Evolutionary conservation across 2,329 filamentous ascomycete species (phyloP), one percentile per base, ranked within the genome.

Genomic region (Catunica adiposa): DNA sequence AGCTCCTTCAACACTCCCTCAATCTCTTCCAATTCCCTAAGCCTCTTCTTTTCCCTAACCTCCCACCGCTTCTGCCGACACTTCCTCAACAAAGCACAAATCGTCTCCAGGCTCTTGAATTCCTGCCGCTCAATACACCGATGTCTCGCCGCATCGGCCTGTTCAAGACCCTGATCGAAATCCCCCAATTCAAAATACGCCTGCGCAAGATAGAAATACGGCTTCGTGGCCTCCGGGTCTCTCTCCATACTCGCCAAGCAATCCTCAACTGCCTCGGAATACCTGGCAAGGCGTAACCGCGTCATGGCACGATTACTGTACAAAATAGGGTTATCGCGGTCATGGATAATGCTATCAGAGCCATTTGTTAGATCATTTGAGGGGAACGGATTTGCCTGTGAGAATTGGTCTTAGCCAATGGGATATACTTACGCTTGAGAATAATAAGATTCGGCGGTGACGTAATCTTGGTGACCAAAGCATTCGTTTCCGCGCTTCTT

Each of bases 221-320:
- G 88, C 69, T 97, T 97, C 71, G 94, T 83, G 62, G 78, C 81
- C 48, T 68, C 70, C 20, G 76, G 72, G 26, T 79, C 72, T 4
- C 94, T 74, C 58, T 80, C 75, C 52, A 96, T 82, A 60, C 85
- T 88, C 53, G 79, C 73, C 54, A 83, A 69, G 65, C 89, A 90
- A 68, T 96, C 89, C 58, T 79, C 72, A 60, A 92, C 82, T 51
- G 84, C 88, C 8, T 75, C 80, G 29, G 86, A 77, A 79, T 83
- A 94, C 62, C 80, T 73, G 59, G 76, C 70, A 22, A 94, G 76
- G 68, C 84, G 86, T 58, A 92, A 73, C 42, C 89, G 80, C 2
- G 84, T 82, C 70, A 95, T 84, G 53, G 89, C 86, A 55, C 89
- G 86, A 70, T 96, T 97, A 40, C 88, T 90, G 70, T 89, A 96